Percentiles rank a stretch among this genome's conserved stretches.
These are phyloP conservation scores for Macrocybe gigantea DNA, from an alignment of 768 basidiomycete genomes.

Conservation along the genomic window DNA sequence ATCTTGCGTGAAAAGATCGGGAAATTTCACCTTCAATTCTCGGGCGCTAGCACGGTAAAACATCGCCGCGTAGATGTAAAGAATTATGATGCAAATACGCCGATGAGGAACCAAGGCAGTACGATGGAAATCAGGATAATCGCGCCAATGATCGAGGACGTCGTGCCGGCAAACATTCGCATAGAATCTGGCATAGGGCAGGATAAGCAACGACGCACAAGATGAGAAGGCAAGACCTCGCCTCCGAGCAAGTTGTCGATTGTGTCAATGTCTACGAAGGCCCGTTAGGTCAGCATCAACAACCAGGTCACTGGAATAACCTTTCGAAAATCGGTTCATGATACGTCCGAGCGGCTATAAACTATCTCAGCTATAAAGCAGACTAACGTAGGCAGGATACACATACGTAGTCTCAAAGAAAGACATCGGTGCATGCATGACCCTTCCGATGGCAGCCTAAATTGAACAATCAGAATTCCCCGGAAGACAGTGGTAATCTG, in stretches of 20 bases:
- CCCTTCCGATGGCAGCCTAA: slow-evolving; percentile 56
- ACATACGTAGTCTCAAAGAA: slow-evolving; percentile 84
- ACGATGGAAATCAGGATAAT: slow-evolving; percentile 74
- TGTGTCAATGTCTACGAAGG: slow-evolving; percentile 60
- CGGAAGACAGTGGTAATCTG: background rate
- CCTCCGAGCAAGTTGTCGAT: slow-evolving; percentile 69
- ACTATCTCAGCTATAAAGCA: slow-evolving; percentile 4
- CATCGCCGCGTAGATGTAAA: slow-evolving; percentile 65
- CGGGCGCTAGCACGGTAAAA: slow-evolving; percentile 87
- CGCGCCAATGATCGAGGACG: slow-evolving; percentile 64
- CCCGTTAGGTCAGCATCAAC: slow-evolving; percentile 3
- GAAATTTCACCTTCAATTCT: slow-evolving; percentile 63
- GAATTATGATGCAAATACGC: slow-evolving; percentile 51
- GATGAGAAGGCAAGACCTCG: slow-evolving; percentile 13
- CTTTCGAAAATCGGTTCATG: slow-evolving; percentile 87
- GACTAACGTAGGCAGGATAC: background rate
- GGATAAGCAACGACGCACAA: background rate
- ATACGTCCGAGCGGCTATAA: slow-evolving; percentile 74
- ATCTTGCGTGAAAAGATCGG: background rate
- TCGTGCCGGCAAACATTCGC: slow-evolving; percentile 64
- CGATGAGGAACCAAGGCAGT: slow-evolving; percentile 82
- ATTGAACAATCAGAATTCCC: background rate
- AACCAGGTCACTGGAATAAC: slow-evolving; percentile 18
- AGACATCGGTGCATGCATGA: slow-evolving; percentile 83
- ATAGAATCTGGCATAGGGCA: slow-evolving; percentile 46